Base-by-base conservation (phyloP, 1,284 basidiomycete genomes). In the Cystobasidiaceae sp. region DNA sequence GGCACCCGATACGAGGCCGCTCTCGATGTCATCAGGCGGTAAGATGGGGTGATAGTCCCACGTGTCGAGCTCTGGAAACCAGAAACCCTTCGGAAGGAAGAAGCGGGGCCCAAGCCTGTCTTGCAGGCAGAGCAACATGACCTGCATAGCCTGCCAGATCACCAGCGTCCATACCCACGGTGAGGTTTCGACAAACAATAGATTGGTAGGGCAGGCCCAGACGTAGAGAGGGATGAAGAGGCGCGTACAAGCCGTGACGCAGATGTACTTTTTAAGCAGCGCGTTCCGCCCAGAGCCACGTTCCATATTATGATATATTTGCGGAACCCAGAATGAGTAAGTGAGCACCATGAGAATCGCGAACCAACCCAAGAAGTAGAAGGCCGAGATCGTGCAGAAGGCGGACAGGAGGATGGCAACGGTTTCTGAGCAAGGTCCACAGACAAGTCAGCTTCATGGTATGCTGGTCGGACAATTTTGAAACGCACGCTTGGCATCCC, bases 21-120 rank as follows among this genome's bases (percentile, higher is more conserved):
- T 58, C 34, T 68, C 68, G 30, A 62, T 23, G 41, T 72, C 72
- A 7, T 49, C 50, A 3, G 51, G 68, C 8, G 67, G 69, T 15
- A 62, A 37, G 1, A 69, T 44, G 1, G 75, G 75, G 64, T 77
- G 75, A 69, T 76, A 77, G 41, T 75, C 68, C 75, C 75, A 77
- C 4, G 50, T 56, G 23, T 65, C 51, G 44, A 63, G 45, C 21
- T 59, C 58, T 11, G 67, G 65, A 27, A 70, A 67, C 43, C 39
- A 58, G 55, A 69, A 58, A 1, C 34, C 25, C 0, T 37, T 55
- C 0, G 74, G 70, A 13, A 76, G 41, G 68, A 75, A 76, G 70
- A 75, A 76, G 25, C 71, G 68, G 8, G 75, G 58, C 13, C 73
- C 73, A 23, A 73, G 49, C 4, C 69, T 51, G 58, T 72, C 68